Base-by-base conservation (phyloP, 805 yeast genomes). In the Nakazawaea wyomingensis region DNA sequence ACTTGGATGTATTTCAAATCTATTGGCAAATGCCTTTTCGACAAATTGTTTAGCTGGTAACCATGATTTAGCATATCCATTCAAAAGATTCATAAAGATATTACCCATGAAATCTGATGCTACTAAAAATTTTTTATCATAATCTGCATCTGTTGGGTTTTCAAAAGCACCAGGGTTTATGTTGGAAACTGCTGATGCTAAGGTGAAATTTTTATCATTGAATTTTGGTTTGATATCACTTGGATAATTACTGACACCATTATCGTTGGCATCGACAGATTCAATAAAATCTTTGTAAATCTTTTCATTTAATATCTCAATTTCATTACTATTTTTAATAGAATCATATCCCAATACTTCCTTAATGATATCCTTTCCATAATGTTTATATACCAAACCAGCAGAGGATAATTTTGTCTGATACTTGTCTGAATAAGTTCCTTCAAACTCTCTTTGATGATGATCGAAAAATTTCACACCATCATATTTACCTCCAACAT, bases 231-330 rank as follows among this genome's bases (percentile, higher is more conserved):
- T 68, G 27, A 72, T 68, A 21, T 72, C 76, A 37, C 72, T 75
- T 4, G 73, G 76, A 55, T 79, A 86, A 54, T 85, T 82, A 58
- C 74, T 74, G 49, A 91, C 77, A 56, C 99, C 99, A 57, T 93
- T 93, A 62, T 93, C 99, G 57, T 90, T 87, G 44, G 97, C 99
- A 64, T 90, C 99, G 27, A 93, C 72, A 8, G 96, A 81, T 64
- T 93, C 98, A 46, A 93, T 69, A 55, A 93, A 88, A 49, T 84
- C 91, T 45, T 76, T 74, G 68, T 93, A 93, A n/a, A 91, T 69
- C 60, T 85, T 85, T 31, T 71, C 69, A 61, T 82, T 88, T 36
- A 93, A 66, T 26, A 80, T 62, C 17, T 82, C 84, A 30, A 86
- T 64, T n/a, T 74, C 69, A 3, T 64, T 53, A 2, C 56, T 54